A percentile compares a stretch with the other conserved stretches of the same genome.
phyloP scores from a whole-genome alignment of 495 filamentous ascomycete species.

The Penicillium verhagenii region DNA sequence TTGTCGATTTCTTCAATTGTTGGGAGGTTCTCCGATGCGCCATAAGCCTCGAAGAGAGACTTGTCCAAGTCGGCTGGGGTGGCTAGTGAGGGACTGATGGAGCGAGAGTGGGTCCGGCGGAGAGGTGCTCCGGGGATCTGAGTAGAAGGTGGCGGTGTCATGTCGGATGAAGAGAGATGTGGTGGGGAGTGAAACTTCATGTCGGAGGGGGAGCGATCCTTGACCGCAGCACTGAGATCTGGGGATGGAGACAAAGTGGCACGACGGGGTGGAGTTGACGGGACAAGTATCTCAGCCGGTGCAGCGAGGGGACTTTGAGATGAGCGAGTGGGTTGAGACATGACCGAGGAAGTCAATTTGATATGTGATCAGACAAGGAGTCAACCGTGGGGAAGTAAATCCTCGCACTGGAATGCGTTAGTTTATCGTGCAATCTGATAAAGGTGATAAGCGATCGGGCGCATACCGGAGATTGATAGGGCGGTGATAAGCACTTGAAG shows the following conservation, averaged over 20 bases:
- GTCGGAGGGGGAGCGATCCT: constrained; percentile 31
- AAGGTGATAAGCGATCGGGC: constrained; percentile 19
- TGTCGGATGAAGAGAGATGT: constrained; percentile 44
- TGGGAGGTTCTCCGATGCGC: constrained; percentile 54
- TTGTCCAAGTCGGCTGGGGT: constrained; percentile 60
- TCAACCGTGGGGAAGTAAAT: constrained; percentile 21
- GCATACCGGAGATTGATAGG: constrained; percentile 34
- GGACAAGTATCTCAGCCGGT: constrained; percentile 39
- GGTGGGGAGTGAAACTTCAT: constrained; percentile 40
- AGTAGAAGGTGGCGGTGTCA: constrained; percentile 76
- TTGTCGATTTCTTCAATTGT: constrained; percentile 63
- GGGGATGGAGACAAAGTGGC: constrained; percentile 43
- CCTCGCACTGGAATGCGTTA: constrained; percentile 23
- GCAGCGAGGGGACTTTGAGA: constrained; percentile 42
- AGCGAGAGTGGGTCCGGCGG: constrained; percentile 39
- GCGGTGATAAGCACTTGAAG: constrained; percentile 27
- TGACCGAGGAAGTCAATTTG: constrained; percentile 20
- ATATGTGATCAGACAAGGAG: constrained; percentile 11
- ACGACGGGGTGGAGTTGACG: constrained; percentile 37
- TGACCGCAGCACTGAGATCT: constrained; percentile 32
- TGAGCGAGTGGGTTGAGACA: constrained; percentile 36
- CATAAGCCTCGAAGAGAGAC: constrained; percentile 50
- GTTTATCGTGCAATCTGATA: constrained; percentile 15
- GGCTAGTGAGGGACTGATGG: constrained; percentile 42
- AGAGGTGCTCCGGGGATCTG: constrained; percentile 53